Evolutionary conservation across 495 filamentous ascomycete species (phyloP).

Genomic region (Penicillium flavigenum): DNA sequence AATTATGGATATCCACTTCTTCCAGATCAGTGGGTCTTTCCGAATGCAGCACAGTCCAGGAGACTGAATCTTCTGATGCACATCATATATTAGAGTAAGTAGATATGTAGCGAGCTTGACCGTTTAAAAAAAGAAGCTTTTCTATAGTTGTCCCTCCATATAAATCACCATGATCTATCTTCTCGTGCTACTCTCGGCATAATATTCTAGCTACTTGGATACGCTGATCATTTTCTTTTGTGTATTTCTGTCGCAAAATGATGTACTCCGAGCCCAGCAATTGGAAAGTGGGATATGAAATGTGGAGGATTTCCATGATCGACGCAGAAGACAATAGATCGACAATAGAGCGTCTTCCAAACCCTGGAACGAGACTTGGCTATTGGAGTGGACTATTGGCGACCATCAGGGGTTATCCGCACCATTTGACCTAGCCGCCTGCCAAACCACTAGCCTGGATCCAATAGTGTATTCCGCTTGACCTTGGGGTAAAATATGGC

Average conservation of each 20-base stretch:
- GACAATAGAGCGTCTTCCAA: conserved; percentile 10
- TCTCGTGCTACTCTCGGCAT: too few species aligned
- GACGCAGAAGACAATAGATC: neutral
- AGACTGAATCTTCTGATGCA: neutral
- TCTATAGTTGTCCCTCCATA: neutral
- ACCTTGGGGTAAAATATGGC: neutral
- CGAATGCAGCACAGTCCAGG: conserved; percentile 2
- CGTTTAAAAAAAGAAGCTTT: neutral
- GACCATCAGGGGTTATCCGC: conserved; percentile 23
- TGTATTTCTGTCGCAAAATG: neutral
- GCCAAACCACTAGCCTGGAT: conserved; percentile 28
- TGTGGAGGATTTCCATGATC: conserved; percentile 10
- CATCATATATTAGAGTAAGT: neutral
- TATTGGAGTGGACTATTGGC: conserved; percentile 29
- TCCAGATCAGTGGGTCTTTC: neutral
- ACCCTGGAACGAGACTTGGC: conserved; percentile 17
- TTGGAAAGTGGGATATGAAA: neutral
- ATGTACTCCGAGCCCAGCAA: neutral
- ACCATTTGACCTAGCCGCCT: conserved; percentile 18
- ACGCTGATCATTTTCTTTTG: neutral
- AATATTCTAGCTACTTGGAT: too few species aligned
- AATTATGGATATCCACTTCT: neutral
- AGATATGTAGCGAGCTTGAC: neutral
- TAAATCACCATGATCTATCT: too few species aligned
- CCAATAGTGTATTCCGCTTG: conserved; percentile 19